Base-by-base conservation (phyloP, 805 yeast species). In the Monosporozyma aerobia region DNA sequence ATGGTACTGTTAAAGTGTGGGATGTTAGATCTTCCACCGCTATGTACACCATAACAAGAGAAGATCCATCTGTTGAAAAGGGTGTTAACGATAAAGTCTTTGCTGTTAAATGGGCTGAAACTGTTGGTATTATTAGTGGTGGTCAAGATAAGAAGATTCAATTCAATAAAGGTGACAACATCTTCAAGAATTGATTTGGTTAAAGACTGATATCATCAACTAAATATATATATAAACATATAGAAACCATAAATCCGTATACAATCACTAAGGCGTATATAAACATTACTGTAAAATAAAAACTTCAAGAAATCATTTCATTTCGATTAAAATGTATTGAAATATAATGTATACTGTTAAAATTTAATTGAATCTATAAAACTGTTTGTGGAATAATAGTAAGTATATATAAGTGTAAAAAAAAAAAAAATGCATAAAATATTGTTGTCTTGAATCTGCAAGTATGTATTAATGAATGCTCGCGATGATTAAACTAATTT, bases 1-100 rank as follows among this genome's bases (percentile, higher is more conserved):
- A 94, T 69, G 97, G 98, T 27, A 87, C 96, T 0, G 92, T 85
- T 45, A 83, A 90, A 63, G 85, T 94, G 22, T 94, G 99, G 99
- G 99, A 92, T 69, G 79, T 92, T 9, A 82, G 99, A 64, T 85
- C 97, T 4, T 85, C 83, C 57, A 79, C 82, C 61, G 77, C 94
- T 11, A 73, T 94, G 73, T 89, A 86, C 68, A 87, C 95, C 6
- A 81, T 94, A 48, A 79, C 85, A 14, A 81, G 98, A 68, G 85
- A 88, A 63, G 75, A 78, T 16, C 69, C 72, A 2, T 72, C 71
- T 10, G 72, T 70, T 33, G 57, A 61, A 32, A 74, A 72, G 57
- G 71, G 75, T 39, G 73, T 71, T 16, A 75, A 77, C 51, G 73
- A 77, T 48, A 89, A 90, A 64, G 90, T 92, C 23, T 88, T 90